Percentiles rank a stretch among this genome's conserved stretches.
These are phyloP conservation scores for Cryptococcus wingfieldii DNA, from an alignment of 1,284 basidiomycete species.

Conservation along the genomic window DNA sequence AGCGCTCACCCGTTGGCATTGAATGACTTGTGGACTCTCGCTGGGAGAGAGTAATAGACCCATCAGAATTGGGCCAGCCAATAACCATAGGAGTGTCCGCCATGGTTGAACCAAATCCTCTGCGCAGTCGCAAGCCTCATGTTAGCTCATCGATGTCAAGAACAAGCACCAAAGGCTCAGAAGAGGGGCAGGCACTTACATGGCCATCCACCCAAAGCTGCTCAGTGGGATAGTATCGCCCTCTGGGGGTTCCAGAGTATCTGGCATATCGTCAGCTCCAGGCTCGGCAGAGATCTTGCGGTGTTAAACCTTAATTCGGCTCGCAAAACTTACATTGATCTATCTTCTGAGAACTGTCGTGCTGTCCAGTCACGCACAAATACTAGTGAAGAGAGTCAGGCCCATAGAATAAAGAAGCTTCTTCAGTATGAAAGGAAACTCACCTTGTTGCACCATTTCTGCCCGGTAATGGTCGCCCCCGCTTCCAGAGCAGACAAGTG, in stretches of 20 bases:
- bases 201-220: constrained; percentile 59
- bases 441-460: constrained; percentile 17
- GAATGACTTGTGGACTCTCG: constrained; percentile 52
- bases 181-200: constrained; percentile 51
- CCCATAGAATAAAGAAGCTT: neutral
- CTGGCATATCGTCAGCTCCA: constrained; percentile 2
- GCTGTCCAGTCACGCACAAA: constrained; percentile 26
- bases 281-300: too few relatives aligned
- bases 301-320: neutral
- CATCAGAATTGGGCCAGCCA: constrained; percentile 60
- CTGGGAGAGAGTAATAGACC: constrained; percentile 59
- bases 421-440: neutral
- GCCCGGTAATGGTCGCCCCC: constrained; percentile 14
- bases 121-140: neutral
- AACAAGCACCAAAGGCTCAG: constrained; percentile 54
- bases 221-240: constrained; percentile 35
- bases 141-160: neutral
- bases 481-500: neutral
- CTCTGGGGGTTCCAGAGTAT: constrained; percentile 21
- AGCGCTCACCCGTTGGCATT: constrained; percentile 52
- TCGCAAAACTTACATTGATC: constrained; percentile 25
- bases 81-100: constrained; percentile 59
- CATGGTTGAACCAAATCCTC: constrained; percentile 58
- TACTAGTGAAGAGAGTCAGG: constrained; percentile 9
- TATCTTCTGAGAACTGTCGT: constrained; percentile 17